Evolutionary conservation across 2,329 filamentous ascomycete genomes (phyloP), one percentile per base, ranked within the genome.

Genomic region (Hymenoscyphus fructigenus): DNA sequence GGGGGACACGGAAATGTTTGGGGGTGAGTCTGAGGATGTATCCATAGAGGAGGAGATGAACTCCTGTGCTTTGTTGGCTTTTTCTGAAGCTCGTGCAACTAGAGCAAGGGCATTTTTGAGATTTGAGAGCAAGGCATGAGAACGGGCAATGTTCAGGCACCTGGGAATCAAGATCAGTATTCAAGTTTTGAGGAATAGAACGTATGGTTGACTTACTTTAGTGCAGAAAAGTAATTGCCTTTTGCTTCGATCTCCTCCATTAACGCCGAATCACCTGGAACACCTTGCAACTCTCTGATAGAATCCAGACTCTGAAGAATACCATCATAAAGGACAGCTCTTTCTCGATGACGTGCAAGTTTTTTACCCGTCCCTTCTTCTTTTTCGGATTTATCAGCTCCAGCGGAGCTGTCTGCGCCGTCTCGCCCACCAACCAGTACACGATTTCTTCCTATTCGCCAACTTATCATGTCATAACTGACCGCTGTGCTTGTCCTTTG

Each of bases 401-500:
- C 82, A 23, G 65, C 62, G 2, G 77, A 76, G 28, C 77, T 75
- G 65, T 83, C 83, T 17, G 91, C 84, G 2, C 94, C 94, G 71
- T 98, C 94, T 62, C 90, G 84, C 6, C 85, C 81, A n/a, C 94
- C 93, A 60, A 92, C 91, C 67, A 99, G 81, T 0, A 97, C 90
- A 62, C 95, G 85, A 77, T 99, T 98, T 58, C 95, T 89, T 29
- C 94, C 94, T 68, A 98, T 91, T 76, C 95, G 86, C 93, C 93
- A 98, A 74, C 92, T 93, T 64, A 99, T 90, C 78, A 97, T 87
- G 70, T 92, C 91, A 76, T 96, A 98, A 77, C 95, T 96, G 64
- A 98, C 92, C 1, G 94, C 93, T 0, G 96, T 96, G 67, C 91
- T 90, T 3, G 93, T 96, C 65, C 99, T 90, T 70, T 97, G 93